Conservation (phyloP, 768 basidiomycete genomes). For the Clitopilus passeckerianus region DNA sequence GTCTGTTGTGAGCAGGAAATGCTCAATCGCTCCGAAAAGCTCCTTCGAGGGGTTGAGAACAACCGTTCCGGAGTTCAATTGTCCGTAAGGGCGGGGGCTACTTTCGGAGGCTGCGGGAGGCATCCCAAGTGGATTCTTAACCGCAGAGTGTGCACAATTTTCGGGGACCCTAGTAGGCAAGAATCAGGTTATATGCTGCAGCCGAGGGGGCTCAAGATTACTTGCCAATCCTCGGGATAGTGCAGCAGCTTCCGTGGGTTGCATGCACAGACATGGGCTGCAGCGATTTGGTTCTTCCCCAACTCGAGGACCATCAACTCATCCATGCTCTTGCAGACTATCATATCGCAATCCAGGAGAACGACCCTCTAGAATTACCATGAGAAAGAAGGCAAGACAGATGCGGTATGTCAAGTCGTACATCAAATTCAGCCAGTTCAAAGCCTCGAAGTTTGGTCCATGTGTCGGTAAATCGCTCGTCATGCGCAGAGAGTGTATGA, state of each 20-base stretch:
- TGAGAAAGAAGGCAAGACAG: neutral
- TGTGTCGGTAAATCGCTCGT: conserved; percentile 59
- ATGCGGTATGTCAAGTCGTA: conserved; percentile 21
- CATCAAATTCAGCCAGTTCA: conserved; percentile 64
- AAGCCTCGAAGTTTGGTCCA: conserved; percentile 72
- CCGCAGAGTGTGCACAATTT: conserved; percentile 80
- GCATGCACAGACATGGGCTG: conserved; percentile 88
- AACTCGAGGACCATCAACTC: conserved; percentile 58
- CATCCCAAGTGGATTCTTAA: conserved; percentile 37
- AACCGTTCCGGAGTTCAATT: conserved; percentile 88
- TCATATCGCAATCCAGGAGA: conserved; percentile 87
- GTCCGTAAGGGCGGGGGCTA: conserved; percentile 72
- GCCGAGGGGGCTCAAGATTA: conserved; percentile 14
- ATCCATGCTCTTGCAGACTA: conserved; percentile 81
- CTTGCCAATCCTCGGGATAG: conserved; percentile 86
- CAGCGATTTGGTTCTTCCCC: conserved; percentile 72
- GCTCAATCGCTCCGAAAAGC: conserved; percentile 46
- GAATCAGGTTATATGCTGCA: neutral
- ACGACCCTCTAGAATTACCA: conserved; percentile 54
- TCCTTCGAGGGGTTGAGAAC: conserved; percentile 71
- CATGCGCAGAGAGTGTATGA: conserved; percentile 35
- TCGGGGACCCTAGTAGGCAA: conserved; percentile 70
- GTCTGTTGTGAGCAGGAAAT: conserved; percentile 45
- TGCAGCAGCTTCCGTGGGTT: conserved; percentile 82
- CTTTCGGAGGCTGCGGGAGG: conserved; percentile 26